Evolutionary conservation across 495 filamentous ascomycete genomes (phyloP), one percentile per base, ranked within the genome.

Genomic region (Penicillium maclennaniae): DNA sequence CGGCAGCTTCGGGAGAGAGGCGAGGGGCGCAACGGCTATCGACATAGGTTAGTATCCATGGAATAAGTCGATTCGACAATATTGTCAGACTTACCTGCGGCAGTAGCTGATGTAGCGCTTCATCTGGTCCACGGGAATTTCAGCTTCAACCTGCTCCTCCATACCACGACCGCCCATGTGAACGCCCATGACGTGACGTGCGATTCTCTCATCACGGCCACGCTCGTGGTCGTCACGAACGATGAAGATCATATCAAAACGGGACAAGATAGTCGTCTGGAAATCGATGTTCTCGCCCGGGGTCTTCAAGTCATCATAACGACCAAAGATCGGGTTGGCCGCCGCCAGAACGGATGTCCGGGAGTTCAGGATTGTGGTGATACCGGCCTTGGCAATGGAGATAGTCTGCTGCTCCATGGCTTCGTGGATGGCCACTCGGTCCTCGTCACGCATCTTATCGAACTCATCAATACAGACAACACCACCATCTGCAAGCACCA

Each of bases 321-420:
- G 85, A 31, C 95, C 95, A 60, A 97, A 99, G 53, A 97, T 89
- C 15, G 95, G 95, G 70, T 99, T 99, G 20, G 95, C 95, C 7
- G 95, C 95, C 7, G 95, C 95, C 19, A 99, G 80, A 3, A 99
- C 95, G 2, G 89, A 95, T 1, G 95, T 97, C 48, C 95, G 78
- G 2, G 95, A 91, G 67, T 99, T 99, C 21, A 99, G 81, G 55
- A 99, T 97, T 1, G 95, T 99, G 15, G 95, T 99, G 62, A 99
- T 97, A 63, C 95, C 95, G 5, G 95, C 95, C 71, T 99, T 99
- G 56, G 95, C 95, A 62, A 99, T 97, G 9, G 95, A 99, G 52
- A 99, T 99, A 7, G 95, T 99, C 71, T 99, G 95, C 71, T 99
- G 95, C 65, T 99, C 95, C 95, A 99, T 99, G 52, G 95, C 95